A percentile compares a stretch with the other conserved stretches of the same genome.
Evolutionary conservation across 164 flowering plant species (phyloP).

Genomic region (Stephania yunnanensis): DNA sequence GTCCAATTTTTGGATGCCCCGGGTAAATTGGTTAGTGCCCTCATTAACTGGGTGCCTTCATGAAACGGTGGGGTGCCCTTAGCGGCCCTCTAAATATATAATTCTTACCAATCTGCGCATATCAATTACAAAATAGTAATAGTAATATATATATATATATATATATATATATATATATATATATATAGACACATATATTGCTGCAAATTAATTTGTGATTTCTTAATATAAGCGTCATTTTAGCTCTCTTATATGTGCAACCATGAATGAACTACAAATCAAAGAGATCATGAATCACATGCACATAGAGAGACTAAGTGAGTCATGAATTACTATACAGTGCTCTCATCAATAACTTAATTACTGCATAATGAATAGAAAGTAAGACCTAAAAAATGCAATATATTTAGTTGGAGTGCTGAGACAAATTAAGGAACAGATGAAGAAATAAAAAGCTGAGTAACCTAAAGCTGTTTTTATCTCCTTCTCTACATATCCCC

Average conservation of each 20-base stretch:
- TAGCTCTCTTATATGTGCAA: neutral
- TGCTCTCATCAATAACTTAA: neutral
- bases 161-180: no score
- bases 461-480: constrained; percentile 16
- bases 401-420: neutral
- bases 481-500: neutral
- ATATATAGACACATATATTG: no score
- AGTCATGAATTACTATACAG: neutral
- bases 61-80: no score
- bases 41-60: no score
- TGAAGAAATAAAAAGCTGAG: constrained; percentile 20
- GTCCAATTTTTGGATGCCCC: no score
- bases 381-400: neutral
- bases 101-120: no score
- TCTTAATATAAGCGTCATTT: no score
- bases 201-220: no score
- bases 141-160: no score
- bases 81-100: no score
- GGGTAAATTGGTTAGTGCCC: no score
- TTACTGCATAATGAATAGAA: neutral
- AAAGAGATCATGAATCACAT: neutral
- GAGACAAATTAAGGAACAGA: neutral
- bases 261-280: neutral
- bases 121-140: no score
- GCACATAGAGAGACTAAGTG: neutral